Base-by-base conservation (phyloP, 371 early-diverging fungal species). In the Rhizopus sp. region DNA sequence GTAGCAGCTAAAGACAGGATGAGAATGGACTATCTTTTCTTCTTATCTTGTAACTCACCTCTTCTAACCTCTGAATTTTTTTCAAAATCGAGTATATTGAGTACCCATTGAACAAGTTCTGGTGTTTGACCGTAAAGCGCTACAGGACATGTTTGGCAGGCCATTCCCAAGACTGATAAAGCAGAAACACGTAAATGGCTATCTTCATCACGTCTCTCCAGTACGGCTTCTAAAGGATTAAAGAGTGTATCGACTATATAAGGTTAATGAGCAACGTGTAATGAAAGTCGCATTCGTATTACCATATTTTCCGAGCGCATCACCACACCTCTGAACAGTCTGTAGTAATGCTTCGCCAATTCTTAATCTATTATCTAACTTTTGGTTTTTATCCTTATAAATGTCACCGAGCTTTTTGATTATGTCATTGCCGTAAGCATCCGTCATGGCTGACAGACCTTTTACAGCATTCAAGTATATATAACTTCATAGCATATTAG, bases 391-490 rank as follows among this genome's bases (percentile, higher is more conserved):
- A 40, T 80, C 81, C 5, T 70, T 64, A 68, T 96, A 95, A 41
- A 89, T 82, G 10, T 37, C 53, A 23, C 86, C 81, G 37, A 93
- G 74, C 54, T 81, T 84, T 32, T 65, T 59, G 41, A 96, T 75
- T 35, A 92, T 88, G 34, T 73, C 66, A 37, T 79, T 73, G 31
- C 92, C 91, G 62, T 91, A 87, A 7, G 82, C 77, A 63, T 95
- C 95, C 5, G 93, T 88, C 40, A 93, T 69, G 0, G 93, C 84
- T 3, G 90, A 81, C 7, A 93, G 72, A 0, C 94, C 92, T 53
- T 91, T 91, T 64, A 94, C 83, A 4, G 94, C 94, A 68, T 95
- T 94, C 50, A 95, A 77, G 59, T 95, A 93, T 23, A 94, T 85
- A 57, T 88, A 95, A 63, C 91, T 90, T 59, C 53, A 33, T 48